These are phyloP conservation scores for Lentinus tigrinus DNA, from an alignment of 768 basidiomycete species.

Conservation along the genomic window DNA sequence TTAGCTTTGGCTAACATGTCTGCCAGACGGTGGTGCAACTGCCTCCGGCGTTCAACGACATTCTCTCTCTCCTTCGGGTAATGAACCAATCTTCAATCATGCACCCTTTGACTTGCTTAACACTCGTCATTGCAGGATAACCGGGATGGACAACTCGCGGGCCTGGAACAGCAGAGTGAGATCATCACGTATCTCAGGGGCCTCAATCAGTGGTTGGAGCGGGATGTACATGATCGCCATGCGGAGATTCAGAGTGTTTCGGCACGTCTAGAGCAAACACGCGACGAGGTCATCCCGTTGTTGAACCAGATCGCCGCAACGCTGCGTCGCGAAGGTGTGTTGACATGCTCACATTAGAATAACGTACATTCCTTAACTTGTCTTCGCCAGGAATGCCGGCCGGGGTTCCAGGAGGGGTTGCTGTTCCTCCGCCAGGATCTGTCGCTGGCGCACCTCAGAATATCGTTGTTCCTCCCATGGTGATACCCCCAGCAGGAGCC, in stretches of 20 bases:
- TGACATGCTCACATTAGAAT: background rate
- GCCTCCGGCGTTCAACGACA: constrained; percentile 61
- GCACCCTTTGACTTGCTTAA: background rate
- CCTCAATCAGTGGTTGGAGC: constrained; percentile 76
- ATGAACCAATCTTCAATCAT: constrained; percentile 17
- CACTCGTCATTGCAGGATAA: constrained; percentile 55
- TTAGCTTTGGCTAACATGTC: background rate
- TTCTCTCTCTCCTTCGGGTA: constrained; percentile 70
- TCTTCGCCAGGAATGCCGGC: background rate
- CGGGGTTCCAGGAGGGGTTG: background rate
- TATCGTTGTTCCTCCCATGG: constrained; percentile 3
- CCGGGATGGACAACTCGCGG: constrained; percentile 68
- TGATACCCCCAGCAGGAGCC: background rate
- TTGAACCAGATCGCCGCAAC: constrained; percentile 9
- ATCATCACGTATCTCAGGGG: constrained; percentile 76
- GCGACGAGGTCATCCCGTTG: constrained; percentile 24
- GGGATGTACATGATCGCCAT: constrained; percentile 79
- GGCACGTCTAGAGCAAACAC: constrained; percentile 54
- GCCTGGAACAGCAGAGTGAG: constrained; percentile 77
- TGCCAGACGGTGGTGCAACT: constrained; percentile 58
- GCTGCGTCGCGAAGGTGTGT: constrained; percentile 15
- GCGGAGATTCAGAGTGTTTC: constrained; percentile 66
- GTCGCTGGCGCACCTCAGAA: background rate
- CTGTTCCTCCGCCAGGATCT: background rate
- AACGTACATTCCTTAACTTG: background rate